Evolutionary conservation across 78 protist genomes (phyloP).

Genomic region (Chrysochromulina parva): DNA sequence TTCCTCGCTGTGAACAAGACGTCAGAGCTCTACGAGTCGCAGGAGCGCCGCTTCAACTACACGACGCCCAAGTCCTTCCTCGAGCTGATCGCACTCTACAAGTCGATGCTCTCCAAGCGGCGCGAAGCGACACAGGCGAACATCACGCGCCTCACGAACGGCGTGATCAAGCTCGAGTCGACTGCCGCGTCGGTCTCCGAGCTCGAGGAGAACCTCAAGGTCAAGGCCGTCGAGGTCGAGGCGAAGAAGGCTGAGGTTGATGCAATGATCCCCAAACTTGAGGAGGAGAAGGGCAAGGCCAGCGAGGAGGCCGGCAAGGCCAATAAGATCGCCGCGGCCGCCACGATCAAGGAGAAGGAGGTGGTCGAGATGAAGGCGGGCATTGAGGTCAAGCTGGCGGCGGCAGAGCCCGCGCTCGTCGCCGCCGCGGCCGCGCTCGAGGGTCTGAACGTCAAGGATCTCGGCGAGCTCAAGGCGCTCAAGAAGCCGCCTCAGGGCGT

Average conservation of each 20-base stretch:
- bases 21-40: neutral
- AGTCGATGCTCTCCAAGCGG: constrained; percentile 49
- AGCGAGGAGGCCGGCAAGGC: constrained; percentile 61
- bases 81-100: constrained; percentile 69
- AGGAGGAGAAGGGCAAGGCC: constrained; percentile 62
- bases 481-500: constrained; percentile 71
- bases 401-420: constrained; percentile 75
- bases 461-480: constrained; percentile 72
- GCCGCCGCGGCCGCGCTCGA: constrained; percentile 79
- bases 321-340: constrained; percentile 43
- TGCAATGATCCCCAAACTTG: constrained; percentile 55
- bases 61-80: constrained; percentile 75
- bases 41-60: constrained; percentile 56
- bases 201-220: constrained; percentile 40
- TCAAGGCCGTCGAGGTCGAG: constrained; percentile 29
- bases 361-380: constrained; percentile 25
- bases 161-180: constrained; percentile 49
- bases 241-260: constrained; percentile 38
- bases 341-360: constrained; percentile 38
- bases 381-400: constrained; percentile 64
- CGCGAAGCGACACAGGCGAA: neutral
- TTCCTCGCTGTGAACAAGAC: constrained; percentile 56
- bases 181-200: neutral
- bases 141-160: constrained; percentile 55
- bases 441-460: constrained; percentile 62